Conservation (phyloP, 192 early-diverging fungal genomes). For the Tieghemiomyces parasiticus region DNA sequence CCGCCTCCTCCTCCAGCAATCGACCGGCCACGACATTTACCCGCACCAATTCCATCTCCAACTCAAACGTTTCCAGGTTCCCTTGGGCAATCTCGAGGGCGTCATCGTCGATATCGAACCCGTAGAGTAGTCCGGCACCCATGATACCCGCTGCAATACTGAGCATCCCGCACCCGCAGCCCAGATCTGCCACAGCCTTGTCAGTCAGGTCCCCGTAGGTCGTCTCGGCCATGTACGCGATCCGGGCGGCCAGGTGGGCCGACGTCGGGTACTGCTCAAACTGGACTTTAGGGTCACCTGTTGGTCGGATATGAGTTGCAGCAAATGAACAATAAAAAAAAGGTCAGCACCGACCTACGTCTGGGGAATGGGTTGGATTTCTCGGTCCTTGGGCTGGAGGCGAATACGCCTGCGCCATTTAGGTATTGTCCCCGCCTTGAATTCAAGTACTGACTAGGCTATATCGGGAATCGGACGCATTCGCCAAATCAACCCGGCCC, state of each 20-base stretch:
- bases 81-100: constrained; percentile 51
- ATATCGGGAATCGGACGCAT: neutral
- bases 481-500: neutral
- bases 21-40: constrained; percentile 25
- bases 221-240: constrained; percentile 59
- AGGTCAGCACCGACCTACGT: neutral
- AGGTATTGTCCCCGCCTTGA: neutral
- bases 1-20: constrained; percentile 14
- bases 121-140: constrained; percentile 34
- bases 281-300: constrained; percentile 49
- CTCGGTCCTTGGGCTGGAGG: neutral
- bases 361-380: neutral
- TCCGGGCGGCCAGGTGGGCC: constrained; percentile 53
- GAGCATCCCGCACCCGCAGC: constrained; percentile 63
- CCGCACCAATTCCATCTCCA: constrained; percentile 47
- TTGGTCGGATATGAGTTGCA: neutral
- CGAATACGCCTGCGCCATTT: neutral
- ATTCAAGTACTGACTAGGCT: constrained; percentile 7
- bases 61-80: constrained; percentile 45
- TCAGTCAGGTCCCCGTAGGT: constrained; percentile 57
- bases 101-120: constrained; percentile 55
- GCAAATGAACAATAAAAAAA: neutral
- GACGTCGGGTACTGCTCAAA: constrained; percentile 70
- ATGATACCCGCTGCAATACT: constrained; percentile 44
- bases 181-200: constrained; percentile 56